Conservation (phyloP, 495 filamentous ascomycete genomes). For the Penicillium fimorum region DNA sequence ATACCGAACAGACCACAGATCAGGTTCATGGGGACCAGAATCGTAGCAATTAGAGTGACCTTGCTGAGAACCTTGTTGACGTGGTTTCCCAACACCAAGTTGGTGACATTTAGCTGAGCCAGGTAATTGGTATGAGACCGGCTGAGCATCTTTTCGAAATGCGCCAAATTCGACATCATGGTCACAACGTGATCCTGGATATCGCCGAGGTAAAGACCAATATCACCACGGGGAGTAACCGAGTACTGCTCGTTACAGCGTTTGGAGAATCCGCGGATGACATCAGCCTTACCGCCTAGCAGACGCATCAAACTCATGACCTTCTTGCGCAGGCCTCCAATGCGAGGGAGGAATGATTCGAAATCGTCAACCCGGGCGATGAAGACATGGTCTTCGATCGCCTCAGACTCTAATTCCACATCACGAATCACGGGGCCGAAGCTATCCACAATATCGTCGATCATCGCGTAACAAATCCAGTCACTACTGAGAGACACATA, state of each 20-base stretch:
- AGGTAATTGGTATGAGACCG: constrained; percentile 96
- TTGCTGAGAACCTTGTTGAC: constrained; percentile 87
- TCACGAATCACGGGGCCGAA: constrained; percentile 86
- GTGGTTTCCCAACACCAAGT: constrained; percentile 73
- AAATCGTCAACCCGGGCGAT: constrained; percentile 86
- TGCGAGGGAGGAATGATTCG: constrained; percentile 77
- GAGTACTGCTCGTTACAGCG: constrained; percentile 96
- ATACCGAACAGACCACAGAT: constrained; percentile 96
- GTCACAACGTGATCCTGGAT: constrained; percentile 99
- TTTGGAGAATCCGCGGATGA: constrained; percentile 95
- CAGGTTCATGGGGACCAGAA: constrained; percentile 94
- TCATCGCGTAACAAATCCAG: constrained; percentile 99
- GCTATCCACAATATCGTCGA: constrained; percentile 96
- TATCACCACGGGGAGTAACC: constrained; percentile 90
- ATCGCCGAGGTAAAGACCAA: constrained; percentile 92
- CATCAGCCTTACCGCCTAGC: constrained; percentile 93
- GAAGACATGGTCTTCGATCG: constrained; percentile 93
- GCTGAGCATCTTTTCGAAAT: constrained; percentile 97
- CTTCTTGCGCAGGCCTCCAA: constrained; percentile 87
- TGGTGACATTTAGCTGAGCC: constrained; percentile 89
- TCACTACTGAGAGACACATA: constrained; percentile 90
- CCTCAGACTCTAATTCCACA: constrained; percentile 84
- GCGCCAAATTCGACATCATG: constrained; percentile 93
- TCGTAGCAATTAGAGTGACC: constrained; percentile 91
- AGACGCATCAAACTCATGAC: constrained; percentile 92